A percentile compares a stretch with the other conserved stretches of the same genome.
phyloP scores from a whole-genome alignment of 1,139 yeast species.

The Spathaspora sp. region DNA sequence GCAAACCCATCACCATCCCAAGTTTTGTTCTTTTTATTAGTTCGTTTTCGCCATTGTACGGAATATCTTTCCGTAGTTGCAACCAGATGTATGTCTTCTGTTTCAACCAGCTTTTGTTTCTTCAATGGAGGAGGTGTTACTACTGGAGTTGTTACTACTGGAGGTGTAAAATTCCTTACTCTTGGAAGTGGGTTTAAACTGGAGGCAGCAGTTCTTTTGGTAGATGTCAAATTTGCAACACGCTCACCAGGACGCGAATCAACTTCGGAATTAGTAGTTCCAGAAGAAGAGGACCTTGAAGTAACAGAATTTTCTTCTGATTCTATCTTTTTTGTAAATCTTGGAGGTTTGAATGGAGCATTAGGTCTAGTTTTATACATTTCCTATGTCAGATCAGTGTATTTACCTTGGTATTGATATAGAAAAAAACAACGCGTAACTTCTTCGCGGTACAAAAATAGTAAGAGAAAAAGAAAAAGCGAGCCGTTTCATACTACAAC shows the following conservation, averaged over 20 bases:
- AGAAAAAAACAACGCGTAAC: background rate
- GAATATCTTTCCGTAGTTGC: slow-evolving; percentile 18
- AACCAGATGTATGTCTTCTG: background rate
- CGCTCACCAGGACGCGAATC: background rate
- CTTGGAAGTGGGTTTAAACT: slow-evolving; percentile 2
- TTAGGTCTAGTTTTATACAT: slow-evolving; percentile 23
- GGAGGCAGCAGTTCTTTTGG: background rate
- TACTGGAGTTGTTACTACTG: background rate
- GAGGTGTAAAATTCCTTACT: background rate
- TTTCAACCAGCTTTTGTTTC: slow-evolving; percentile 1
- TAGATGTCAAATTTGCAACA: background rate
- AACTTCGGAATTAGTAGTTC: slow-evolving; percentile 2
- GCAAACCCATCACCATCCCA: slow-evolving; percentile 94
- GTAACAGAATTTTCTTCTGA: background rate
- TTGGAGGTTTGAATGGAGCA: slow-evolving; percentile 41
- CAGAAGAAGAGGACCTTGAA: slow-evolving; percentile 1
- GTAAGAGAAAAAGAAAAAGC: background rate
- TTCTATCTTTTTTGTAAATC: slow-evolving; percentile 16
- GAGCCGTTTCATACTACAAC: too few relatives aligned
- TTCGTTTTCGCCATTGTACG: slow-evolving; percentile 69
- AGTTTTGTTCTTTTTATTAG: slow-evolving; percentile 78
- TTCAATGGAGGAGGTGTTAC: background rate
- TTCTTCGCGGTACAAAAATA: background rate
- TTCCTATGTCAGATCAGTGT: background rate
- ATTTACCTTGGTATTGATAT: background rate